These are phyloP conservation scores for Rubroboletus pulcherrimus DNA, from an alignment of 768 basidiomycete species.

Conservation along the genomic window DNA sequence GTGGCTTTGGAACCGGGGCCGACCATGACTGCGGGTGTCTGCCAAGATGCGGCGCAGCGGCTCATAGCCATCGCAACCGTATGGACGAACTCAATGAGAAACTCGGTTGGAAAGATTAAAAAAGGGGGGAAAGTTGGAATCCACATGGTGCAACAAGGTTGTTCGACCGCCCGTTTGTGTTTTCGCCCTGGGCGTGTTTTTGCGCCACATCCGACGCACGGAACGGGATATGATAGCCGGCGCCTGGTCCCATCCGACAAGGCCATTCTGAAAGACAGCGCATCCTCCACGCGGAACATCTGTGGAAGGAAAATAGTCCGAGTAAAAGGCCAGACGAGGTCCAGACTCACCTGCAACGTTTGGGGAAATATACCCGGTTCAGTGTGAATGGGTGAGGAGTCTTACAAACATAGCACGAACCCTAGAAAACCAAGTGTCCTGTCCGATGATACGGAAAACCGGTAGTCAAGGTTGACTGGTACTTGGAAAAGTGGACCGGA, in stretches of 20 bases:
- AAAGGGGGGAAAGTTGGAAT: neutral
- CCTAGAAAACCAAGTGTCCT: neutral
- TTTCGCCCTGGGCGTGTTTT: neutral
- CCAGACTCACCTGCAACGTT: neutral
- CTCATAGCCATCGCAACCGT: too few species aligned
- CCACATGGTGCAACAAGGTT: neutral
- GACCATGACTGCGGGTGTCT: slow-evolving; percentile 1
- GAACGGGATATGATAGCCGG: neutral
- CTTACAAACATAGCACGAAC: neutral
- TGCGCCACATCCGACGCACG: slow-evolving; percentile 16
- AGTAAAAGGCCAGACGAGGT: neutral
- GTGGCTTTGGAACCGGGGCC: slow-evolving; percentile 9
- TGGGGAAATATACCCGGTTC: neutral
- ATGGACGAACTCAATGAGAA: neutral
- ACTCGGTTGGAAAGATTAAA: neutral
- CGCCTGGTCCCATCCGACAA: neutral
- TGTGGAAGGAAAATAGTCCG: neutral
- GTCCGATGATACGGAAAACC: neutral
- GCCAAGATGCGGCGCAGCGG: neutral
- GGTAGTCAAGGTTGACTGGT: neutral
- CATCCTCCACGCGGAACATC: neutral
- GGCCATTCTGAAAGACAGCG: neutral
- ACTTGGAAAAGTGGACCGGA: neutral
- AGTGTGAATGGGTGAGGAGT: neutral
- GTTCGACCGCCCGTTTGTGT: neutral